phyloP scores from a whole-genome alignment of 2,329 filamentous ascomycete species.

The Westerdykella ornata region DNA sequence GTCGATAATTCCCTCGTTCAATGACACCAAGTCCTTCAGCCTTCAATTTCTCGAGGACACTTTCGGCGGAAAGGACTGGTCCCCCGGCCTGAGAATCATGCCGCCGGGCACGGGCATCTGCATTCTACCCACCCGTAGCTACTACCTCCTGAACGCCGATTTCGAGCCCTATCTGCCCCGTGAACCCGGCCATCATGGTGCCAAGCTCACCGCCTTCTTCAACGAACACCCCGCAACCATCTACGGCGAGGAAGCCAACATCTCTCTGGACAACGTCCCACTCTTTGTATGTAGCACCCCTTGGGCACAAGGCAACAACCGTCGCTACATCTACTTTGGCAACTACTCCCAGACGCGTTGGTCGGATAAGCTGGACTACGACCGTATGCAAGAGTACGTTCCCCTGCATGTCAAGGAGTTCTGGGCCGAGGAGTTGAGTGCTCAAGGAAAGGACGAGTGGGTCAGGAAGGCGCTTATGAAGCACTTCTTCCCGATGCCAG shows the following conservation, averaged over 20 bases:
- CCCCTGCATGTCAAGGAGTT: slow-evolving; percentile 35
- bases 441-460: slow-evolving; percentile 36
- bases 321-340: slow-evolving; percentile 41
- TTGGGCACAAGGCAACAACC: slow-evolving; percentile 4
- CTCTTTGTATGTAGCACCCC: slow-evolving; percentile 35
- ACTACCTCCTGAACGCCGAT: slow-evolving; percentile 37
- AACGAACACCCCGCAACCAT: slow-evolving; percentile 32
- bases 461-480: slow-evolving; percentile 37
- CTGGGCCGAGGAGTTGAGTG: slow-evolving; percentile 37
- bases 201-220: slow-evolving; percentile 44
- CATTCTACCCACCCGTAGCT: slow-evolving; percentile 33
- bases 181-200: slow-evolving; percentile 40
- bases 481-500: slow-evolving; percentile 40
- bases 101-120: slow-evolving; percentile 9
- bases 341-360: slow-evolving; percentile 42
- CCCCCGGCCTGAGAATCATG: slow-evolving; percentile 38
- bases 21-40: slow-evolving; percentile 32
- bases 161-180: slow-evolving; percentile 40
- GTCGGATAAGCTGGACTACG: slow-evolving; percentile 41
- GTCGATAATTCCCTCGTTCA: slow-evolving; percentile 15
- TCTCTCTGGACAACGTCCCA: slow-evolving; percentile 35
- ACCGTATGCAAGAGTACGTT: slow-evolving; percentile 35
- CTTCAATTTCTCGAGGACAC: slow-evolving; percentile 33
- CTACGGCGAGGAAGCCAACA: slow-evolving; percentile 15
- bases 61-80: slow-evolving; percentile 37